Conservation (phyloP, 106 monocot genomes). For the Dioscorea zingiberensis region DNA sequence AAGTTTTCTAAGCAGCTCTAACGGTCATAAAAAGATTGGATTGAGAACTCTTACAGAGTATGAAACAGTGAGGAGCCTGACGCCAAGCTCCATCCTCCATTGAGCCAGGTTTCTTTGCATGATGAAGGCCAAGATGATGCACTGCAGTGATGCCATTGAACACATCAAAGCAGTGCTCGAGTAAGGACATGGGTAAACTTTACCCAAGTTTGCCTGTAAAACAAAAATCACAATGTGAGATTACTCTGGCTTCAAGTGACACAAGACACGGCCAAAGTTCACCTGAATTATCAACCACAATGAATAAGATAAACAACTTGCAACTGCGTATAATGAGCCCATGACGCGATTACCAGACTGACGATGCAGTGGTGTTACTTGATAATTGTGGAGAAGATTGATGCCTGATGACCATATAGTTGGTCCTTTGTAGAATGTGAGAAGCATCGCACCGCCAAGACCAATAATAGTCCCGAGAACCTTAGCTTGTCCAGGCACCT, state of each 20-base stretch:
- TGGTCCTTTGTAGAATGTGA: constrained; percentile 41
- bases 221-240: neutral
- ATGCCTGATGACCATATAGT: constrained; percentile 15
- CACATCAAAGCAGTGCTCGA: constrained; percentile 22
- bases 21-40: no score
- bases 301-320: constrained; percentile 24
- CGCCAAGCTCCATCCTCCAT: constrained; percentile 27
- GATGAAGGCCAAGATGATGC: constrained; percentile 6
- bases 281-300: constrained; percentile 44
- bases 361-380: neutral
- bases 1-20: no score
- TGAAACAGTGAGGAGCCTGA: constrained; percentile 22
- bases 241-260: neutral
- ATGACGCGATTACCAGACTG: constrained; percentile 5
- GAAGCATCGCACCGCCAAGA: constrained; percentile 32
- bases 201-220: constrained; percentile 26
- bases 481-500: constrained; percentile 18
- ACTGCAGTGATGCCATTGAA: constrained; percentile 22
- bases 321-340: constrained; percentile 19
- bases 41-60: constrained; percentile 18
- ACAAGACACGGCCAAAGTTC: neutral
- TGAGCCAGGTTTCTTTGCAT: constrained; percentile 3
- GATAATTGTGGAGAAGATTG: constrained; percentile 3
- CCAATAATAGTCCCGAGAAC: constrained; percentile 28
- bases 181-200: no score